Conservation (phyloP, 148 eudicot species). For the Heliosperma pusillum region DNA sequence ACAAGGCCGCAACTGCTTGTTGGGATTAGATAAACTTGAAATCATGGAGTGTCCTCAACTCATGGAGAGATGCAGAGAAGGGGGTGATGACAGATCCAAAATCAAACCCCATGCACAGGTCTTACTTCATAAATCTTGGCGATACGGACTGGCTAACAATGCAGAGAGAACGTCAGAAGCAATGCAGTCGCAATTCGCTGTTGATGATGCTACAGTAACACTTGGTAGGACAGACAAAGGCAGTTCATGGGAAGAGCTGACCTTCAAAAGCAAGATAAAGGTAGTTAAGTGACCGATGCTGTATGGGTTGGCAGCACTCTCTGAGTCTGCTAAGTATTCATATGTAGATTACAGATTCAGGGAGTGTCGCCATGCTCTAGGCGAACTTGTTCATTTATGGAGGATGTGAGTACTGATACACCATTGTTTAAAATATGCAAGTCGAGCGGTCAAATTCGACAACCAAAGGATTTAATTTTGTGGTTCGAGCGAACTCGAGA, state of each 20-base stretch:
- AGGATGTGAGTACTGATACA: too few species aligned
- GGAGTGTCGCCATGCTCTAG: too few species aligned
- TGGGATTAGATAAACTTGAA: slow-evolving; percentile 9
- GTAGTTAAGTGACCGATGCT: background rate
- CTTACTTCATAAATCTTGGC: slow-evolving; percentile 21
- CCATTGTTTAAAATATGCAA: too few species aligned
- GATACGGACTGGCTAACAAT: slow-evolving; percentile 7
- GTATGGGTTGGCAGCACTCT: too few species aligned
- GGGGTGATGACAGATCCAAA: slow-evolving; percentile 20
- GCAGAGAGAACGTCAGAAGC: slow-evolving; percentile 1
- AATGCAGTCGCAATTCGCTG: background rate
- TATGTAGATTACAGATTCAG: too few species aligned
- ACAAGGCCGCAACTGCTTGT: background rate
- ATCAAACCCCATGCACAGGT: background rate
- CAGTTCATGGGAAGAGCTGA: slow-evolving; percentile 10
- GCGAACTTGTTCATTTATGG: too few species aligned
- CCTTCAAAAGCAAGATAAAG: slow-evolving; percentile 16
- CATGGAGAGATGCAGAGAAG: slow-evolving; percentile 19
- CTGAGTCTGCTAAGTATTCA: too few species aligned
- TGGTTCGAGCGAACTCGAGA: too few species aligned
- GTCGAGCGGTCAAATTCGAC: too few species aligned
- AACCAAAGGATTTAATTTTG: too few species aligned
- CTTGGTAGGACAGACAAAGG: background rate
- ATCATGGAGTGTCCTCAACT: slow-evolving; percentile 19
- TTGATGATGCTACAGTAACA: background rate